Evolutionary conservation across 2,329 filamentous ascomycete species (phyloP), one percentile per base, ranked within the genome.

Genomic region (Helotiales sp.): DNA sequence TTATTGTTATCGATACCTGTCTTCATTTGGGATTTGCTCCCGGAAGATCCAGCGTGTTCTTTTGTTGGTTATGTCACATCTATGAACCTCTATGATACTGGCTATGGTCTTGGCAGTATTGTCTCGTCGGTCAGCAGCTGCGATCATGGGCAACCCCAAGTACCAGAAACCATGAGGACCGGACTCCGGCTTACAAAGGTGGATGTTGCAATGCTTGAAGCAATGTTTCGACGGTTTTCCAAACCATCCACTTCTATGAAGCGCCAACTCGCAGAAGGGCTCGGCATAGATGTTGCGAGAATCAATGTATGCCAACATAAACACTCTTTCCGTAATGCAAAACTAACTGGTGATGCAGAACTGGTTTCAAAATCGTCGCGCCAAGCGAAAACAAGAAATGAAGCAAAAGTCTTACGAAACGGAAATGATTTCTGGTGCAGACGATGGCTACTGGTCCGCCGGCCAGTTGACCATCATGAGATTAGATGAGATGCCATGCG

Each of bases 301-400:
- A 86, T 87, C 62, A 87, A 87, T 67, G 84, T 87, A 73, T 64
- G 74, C 73, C 79, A 81, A 66, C 79, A 5, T 19, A 2, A 9
- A 19, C 81, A 10, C 77, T 81, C 63, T 65, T 13, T 25, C 12
- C 10, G n/a, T n/a, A n/a, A 31, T 17, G 19, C 48, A 48, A n/a
- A 55, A 31, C 17, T 19, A 49, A 17, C 17, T 5, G 9, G 25
- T 30, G n/a, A 33, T 8, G n/a, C 52, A 87, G 84, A 87, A 87
- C 68, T 87, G 85, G 85, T 87, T 87, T 67, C 85, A 87, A 65
- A 87, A 87, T 68, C 77, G 85, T 57, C 79, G 85, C 52, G 84
- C 85, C 10, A 71, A 71, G 51, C 55, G 67, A 31, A 71, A 70
- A 79, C 84, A 86, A 68, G 82, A 86, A 69, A 81, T 78, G 67